phyloP scores from a whole-genome alignment of 169 alveolate species.

The Miamiensis avidus region DNA sequence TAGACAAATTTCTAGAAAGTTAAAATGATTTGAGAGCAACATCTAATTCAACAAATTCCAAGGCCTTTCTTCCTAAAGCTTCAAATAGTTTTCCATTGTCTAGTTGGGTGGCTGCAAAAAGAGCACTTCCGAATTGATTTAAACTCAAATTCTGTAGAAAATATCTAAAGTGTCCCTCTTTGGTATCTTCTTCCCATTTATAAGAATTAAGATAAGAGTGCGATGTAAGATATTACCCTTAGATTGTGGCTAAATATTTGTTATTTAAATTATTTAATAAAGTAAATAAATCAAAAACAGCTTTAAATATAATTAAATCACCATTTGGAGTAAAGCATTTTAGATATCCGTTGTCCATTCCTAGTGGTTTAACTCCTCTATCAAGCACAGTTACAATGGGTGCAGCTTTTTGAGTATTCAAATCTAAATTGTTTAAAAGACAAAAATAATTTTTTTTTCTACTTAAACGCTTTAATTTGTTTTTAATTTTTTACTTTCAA shows the following conservation, averaged over 20 bases:
- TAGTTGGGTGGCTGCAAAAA: constrained; percentile 64
- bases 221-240: constrained; percentile 66
- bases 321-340: constrained; percentile 71
- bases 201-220: constrained; percentile 76
- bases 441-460: neutral
- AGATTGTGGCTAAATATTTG: constrained; percentile 30
- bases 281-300: too few relatives aligned
- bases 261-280: too few relatives aligned
- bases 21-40: constrained; percentile 79
- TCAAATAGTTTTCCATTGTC: constrained; percentile 65
- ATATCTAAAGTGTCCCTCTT: constrained; percentile 85
- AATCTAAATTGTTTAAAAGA: constrained; percentile 23
- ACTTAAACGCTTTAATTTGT: neutral
- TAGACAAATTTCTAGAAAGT: constrained; percentile 71
- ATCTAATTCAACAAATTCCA: constrained; percentile 78
- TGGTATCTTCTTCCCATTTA: constrained; percentile 79
- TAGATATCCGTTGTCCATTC: constrained; percentile 67
- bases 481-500: constrained; percentile 43
- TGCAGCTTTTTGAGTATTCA: constrained; percentile 50
- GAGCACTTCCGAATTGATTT: constrained; percentile 59
- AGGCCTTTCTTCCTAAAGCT: constrained; percentile 75
- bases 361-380: constrained; percentile 72
- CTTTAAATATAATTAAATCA: too few relatives aligned
- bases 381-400: constrained; percentile 70
- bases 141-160: constrained; percentile 77